Conservation (phyloP, 306 rosid genomes). For the Cercis canadensis region DNA sequence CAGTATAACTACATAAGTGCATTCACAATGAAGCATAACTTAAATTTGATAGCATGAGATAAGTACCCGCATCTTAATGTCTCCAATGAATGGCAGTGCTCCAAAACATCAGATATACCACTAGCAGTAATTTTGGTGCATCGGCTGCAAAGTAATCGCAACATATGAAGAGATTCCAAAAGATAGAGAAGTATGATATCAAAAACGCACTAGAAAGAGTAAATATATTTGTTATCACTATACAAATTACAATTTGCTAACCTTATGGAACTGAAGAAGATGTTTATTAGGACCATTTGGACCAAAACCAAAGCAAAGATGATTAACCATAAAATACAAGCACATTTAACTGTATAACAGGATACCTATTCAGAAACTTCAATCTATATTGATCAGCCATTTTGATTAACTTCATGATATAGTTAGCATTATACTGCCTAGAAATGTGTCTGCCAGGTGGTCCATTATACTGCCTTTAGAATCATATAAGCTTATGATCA, state of each 20-base stretch:
- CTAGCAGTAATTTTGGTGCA: constrained; percentile 69
- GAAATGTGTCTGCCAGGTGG: not conserved
- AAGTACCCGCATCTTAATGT: constrained; percentile 92
- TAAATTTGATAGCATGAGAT: constrained; percentile 9
- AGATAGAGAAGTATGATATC: constrained; percentile 38
- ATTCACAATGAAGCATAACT: constrained; percentile 22
- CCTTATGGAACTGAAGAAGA: too few species aligned
- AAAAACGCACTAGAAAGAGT: constrained; percentile 29
- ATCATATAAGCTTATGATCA: constrained; percentile 23
- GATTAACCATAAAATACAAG: constrained; percentile 23
- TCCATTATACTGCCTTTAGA: constrained; percentile 11
- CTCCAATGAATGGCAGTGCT: constrained; percentile 73
- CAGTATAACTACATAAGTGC: not conserved
- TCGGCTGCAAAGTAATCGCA: constrained; percentile 63
- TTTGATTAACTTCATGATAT: not conserved
- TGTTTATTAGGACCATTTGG: too few species aligned
- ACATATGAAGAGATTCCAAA: constrained; percentile 48
- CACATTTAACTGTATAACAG: constrained; percentile 16
- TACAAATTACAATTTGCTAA: too few species aligned
- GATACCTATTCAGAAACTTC: constrained; percentile 21
- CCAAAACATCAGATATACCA: constrained; percentile 77
- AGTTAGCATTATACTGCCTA: not conserved
- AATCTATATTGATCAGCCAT: constrained; percentile 8
- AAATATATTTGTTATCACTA: constrained; percentile 19
- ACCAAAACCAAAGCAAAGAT: constrained; percentile 19